A percentile compares a stretch with the other conserved stretches of the same genome.
Evolutionary conservation across 108 stramenopile genomes (phyloP).

Genomic region (Phaeodactylum tricornutum): DNA sequence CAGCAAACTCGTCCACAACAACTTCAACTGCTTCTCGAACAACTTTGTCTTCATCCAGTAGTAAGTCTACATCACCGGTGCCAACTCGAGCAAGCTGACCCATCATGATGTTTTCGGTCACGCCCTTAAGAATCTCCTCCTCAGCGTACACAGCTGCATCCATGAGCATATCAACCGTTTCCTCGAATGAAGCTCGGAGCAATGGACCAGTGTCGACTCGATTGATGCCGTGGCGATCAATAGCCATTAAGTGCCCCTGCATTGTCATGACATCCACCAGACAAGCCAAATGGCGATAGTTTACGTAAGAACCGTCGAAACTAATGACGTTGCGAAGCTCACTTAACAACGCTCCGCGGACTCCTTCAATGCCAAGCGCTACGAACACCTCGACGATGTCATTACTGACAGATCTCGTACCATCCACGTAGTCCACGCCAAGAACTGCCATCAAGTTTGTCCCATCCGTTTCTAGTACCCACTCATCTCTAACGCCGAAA

Average conservation of each 20-base stretch:
- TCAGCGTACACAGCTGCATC: constrained; percentile 92
- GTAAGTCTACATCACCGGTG: constrained; percentile 90
- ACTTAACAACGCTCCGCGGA: constrained; percentile 77
- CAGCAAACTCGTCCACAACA: constrained; percentile 70
- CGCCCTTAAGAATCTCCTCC: constrained; percentile 88
- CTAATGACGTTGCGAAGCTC: constrained; percentile 84
- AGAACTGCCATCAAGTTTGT: constrained; percentile 92
- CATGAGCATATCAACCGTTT: constrained; percentile 98
- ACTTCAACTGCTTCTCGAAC: constrained; percentile 84
- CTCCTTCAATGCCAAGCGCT: constrained; percentile 95
- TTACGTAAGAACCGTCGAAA: constrained; percentile 98
- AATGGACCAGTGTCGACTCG: constrained; percentile 93
- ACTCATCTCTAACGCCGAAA: constrained; percentile 77
- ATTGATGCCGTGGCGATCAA: constrained; percentile 98
- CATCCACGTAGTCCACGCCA: constrained; percentile 89
- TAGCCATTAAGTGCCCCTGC: constrained; percentile 94
- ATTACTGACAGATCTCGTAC: constrained; percentile 85
- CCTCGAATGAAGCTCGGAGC: constrained; percentile 94
- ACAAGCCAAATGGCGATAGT: constrained; percentile 96
- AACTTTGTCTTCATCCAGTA: constrained; percentile 92
- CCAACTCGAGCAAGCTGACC: constrained; percentile 92
- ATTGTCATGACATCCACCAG: constrained; percentile 98
- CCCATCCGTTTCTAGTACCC: constrained; percentile 97
- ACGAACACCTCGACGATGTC: constrained; percentile 95
- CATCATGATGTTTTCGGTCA: constrained; percentile 98